phyloP scores from a whole-genome alignment of 106 monocot genomes.

The Dendrobium huoshanense region DNA sequence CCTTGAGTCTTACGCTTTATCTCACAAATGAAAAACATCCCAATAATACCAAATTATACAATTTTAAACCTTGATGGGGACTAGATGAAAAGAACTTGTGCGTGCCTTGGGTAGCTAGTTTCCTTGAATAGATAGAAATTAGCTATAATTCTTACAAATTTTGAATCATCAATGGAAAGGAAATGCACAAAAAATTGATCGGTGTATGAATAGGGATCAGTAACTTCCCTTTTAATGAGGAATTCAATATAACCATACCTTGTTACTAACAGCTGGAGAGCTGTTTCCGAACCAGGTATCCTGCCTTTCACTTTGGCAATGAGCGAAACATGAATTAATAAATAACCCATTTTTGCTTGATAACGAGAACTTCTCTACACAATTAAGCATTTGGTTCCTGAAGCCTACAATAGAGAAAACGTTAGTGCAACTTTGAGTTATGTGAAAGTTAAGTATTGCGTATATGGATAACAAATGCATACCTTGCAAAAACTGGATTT shows the following conservation, averaged over 20 bases:
- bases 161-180: background rate
- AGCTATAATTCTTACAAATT: background rate
- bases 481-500: conserved; percentile 74
- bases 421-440: background rate
- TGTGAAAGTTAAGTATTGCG: background rate
- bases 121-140: background rate
- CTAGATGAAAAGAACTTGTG: background rate
- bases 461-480: background rate
- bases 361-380: conserved; percentile 22
- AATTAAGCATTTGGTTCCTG: conserved; percentile 46
- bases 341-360: conserved; percentile 42
- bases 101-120: background rate
- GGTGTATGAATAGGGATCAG: background rate
- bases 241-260: conserved; percentile 24
- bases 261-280: conserved; percentile 36
- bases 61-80: background rate
- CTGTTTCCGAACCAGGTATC: conserved; percentile 49
- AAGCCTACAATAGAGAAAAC: conserved; percentile 26
- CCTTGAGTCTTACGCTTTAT: too few species aligned
- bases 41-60: too few species aligned
- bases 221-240: background rate
- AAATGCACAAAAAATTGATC: background rate
- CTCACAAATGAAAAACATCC: too few species aligned
- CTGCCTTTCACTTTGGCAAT: conserved; percentile 56
- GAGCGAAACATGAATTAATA: conserved; percentile 68